Evolutionary conservation across 129 eudicot genomes (phyloP).

Genomic region (Escallonia rubra): DNA sequence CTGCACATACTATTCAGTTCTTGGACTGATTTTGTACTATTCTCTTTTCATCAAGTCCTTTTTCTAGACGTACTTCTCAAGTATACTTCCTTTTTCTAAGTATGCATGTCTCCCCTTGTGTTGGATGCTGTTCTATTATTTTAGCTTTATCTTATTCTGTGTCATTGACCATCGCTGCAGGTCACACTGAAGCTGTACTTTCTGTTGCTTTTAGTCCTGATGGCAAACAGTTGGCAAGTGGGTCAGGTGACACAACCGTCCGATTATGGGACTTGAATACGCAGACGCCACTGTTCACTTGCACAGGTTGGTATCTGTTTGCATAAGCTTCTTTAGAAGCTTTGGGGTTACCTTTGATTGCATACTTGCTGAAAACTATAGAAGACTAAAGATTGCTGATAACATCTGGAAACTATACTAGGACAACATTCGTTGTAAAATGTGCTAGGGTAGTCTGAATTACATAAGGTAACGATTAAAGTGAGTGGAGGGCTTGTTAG

Average conservation of each 20-base stretch:
- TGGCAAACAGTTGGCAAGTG: conserved; percentile 94
- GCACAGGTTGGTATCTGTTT: conserved; percentile 62
- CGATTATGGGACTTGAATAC: conserved; percentile 96
- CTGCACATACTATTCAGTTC: no score
- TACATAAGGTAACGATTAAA: no score
- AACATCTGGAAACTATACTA: no score
- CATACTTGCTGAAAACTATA: no score
- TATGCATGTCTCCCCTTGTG: neutral
- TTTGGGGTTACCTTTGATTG: neutral
- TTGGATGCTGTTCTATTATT: neutral
- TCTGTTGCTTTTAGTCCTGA: conserved; percentile 96
- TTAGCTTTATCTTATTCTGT: neutral
- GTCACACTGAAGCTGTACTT: conserved; percentile 96
- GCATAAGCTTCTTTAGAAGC: neutral
- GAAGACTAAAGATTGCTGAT: no score
- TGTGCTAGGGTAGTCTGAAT: no score
- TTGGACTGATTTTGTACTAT: no score
- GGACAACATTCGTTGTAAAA: no score
- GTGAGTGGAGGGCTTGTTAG: no score
- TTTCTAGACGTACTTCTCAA: no score
- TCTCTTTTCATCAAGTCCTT: no score
- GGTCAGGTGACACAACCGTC: conserved; percentile 97
- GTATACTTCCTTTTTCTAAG: no score
- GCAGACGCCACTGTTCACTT: conserved; percentile 88
- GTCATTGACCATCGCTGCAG: conserved; percentile 28